Conservation (phyloP, 108 stramenopile species). For the Conticribra weissflogii region DNA sequence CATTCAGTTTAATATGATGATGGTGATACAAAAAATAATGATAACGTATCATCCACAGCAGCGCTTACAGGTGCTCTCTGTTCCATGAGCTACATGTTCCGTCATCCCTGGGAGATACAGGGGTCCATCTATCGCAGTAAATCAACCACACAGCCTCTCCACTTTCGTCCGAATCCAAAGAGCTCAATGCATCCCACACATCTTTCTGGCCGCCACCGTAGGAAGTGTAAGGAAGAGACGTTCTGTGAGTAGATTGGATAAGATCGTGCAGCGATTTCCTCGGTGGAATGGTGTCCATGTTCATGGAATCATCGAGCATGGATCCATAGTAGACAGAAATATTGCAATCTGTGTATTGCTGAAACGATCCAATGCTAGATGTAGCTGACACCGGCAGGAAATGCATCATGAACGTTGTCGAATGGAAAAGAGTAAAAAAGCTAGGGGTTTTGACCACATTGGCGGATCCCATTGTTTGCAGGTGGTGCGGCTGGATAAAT, state of each 20-base stretch:
- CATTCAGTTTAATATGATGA: too few species aligned
- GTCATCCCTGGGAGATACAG: slow-evolving; percentile 27
- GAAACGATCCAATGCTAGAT: too few species aligned
- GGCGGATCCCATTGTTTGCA: too few species aligned
- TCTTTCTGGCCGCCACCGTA: slow-evolving; percentile 40
- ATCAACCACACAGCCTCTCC: slow-evolving; percentile 46
- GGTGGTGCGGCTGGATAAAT: too few species aligned
- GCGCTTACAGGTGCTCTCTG: slow-evolving; percentile 63
- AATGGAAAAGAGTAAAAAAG: too few species aligned
- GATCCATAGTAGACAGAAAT: slow-evolving; percentile 28
- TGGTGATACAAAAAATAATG: slow-evolving; percentile 55
- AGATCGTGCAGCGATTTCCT: slow-evolving; percentile 30
- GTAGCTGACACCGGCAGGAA: too few species aligned
- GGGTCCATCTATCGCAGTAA: slow-evolving; percentile 38
- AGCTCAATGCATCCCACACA: slow-evolving; percentile 69
- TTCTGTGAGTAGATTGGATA: slow-evolving; percentile 51
- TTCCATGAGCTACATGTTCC: slow-evolving; percentile 69
- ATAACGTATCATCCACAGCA: not conserved
- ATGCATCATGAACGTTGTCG: too few species aligned
- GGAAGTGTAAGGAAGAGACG: slow-evolving; percentile 60
- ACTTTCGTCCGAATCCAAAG: slow-evolving; percentile 50
- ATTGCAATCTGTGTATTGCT: slow-evolving; percentile 18
- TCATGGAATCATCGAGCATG: too few species aligned
- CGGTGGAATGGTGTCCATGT: slow-evolving; percentile 6
- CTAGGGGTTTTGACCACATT: too few species aligned